Evolutionary conservation across 2,329 filamentous ascomycete genomes (phyloP), one percentile per base, ranked within the genome.

Genomic region (Domatiomyces globalis): DNA sequence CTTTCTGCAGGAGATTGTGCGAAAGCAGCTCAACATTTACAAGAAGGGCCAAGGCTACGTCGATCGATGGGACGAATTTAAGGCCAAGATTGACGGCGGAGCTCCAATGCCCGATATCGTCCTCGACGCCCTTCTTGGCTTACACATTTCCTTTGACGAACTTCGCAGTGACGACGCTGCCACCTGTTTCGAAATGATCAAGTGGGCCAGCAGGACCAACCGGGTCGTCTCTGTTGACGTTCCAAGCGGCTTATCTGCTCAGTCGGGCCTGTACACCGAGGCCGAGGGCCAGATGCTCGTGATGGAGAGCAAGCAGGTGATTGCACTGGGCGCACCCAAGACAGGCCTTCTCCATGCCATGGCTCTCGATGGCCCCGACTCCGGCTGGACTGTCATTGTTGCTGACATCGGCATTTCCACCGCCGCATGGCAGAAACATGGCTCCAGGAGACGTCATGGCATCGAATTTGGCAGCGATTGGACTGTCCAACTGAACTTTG

Each of bases 391-490:
- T 49, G 71, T 96, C 1, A 86, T 81, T 63, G 79, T 96, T 10
- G 87, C 83, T 1, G 92, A 98, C 65, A 83, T 95, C 58, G 90
- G 92, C 0, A 78, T 64, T 46, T 59, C 58, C 45, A 56, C 54
- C 19, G 60, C 60, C 15, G 62, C 58, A 48, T 61, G 60, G 61
- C 62, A 62, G 49, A 61, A 58, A 43, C 58, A 58, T 50, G 58
- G 56, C 29, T 57, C 51, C 25, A 47, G 56, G 51, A 79, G 87
- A 48, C 80, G 88, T 18, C 82, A 86, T 58, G 88, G 88, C 0
- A 83, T 95, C 51, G 87, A 89, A 61, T 96, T 95, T 72, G 87
- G 87, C 20, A 81, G 82, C 54, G 79, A 82, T 58, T 96, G 90
- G 90, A 81, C 92, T 56, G 74, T 94, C n/a, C 51, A 55, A 5